phyloP scores from a whole-genome alignment of 805 yeast genomes.

The Tanozyma kutaoensis region DNA sequence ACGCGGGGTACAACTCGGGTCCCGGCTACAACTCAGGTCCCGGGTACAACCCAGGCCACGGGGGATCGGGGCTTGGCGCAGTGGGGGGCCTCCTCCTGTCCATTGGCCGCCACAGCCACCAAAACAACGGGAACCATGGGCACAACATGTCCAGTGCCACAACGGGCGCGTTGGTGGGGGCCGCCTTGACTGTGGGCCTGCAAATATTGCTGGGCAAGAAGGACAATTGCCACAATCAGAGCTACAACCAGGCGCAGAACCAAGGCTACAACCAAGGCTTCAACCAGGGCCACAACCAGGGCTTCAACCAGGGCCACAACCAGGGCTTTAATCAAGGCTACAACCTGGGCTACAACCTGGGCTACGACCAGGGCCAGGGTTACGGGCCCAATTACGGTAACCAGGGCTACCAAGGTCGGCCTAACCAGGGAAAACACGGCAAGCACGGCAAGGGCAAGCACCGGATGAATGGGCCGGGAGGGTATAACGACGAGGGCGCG shows the following conservation, averaged over 20 bases:
- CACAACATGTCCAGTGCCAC: no score
- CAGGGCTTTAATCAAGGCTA: slow-evolving; percentile 1
- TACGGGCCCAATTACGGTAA: slow-evolving; percentile 1
- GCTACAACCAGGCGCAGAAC: no score
- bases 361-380: neutral
- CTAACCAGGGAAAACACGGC: neutral
- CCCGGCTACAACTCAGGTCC: slow-evolving; percentile 1
- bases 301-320: slow-evolving; percentile 1
- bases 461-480: neutral
- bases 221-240: no score
- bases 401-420: slow-evolving; percentile 1
- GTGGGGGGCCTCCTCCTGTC: no score
- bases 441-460: neutral
- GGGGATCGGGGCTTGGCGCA: no score
- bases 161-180: no score
- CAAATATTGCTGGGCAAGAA: no score
- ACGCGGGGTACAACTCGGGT: neutral
- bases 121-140: no score
- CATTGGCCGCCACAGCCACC: no score
- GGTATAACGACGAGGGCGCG: no score
- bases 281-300: slow-evolving; percentile 1
- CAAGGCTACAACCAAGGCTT: neutral
- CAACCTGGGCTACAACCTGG: slow-evolving; percentile 1
- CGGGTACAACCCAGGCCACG: neutral
- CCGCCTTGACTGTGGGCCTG: no score